These are phyloP conservation scores for Geopyxis carbonaria DNA, from an alignment of 495 filamentous ascomycete species.

Conservation along the genomic window DNA sequence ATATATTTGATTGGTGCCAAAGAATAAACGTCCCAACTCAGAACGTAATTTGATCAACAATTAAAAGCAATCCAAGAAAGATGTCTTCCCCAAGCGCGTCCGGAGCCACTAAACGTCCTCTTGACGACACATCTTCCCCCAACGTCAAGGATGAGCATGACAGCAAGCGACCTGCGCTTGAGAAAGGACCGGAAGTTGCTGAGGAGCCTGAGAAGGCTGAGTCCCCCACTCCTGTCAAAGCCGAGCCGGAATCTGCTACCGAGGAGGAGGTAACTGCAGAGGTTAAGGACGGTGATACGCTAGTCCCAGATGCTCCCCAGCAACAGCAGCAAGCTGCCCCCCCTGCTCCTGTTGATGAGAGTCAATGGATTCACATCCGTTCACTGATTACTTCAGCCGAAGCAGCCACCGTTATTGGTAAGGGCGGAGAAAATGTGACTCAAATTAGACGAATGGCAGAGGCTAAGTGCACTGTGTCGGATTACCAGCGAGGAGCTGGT, in stretches of 20 bases:
- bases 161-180: constrained; percentile 87
- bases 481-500: constrained; percentile 89
- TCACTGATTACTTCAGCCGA: constrained; percentile 92
- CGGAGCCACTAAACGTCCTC: constrained; percentile 68
- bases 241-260: constrained; percentile 26
- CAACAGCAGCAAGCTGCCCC: constrained; percentile 32
- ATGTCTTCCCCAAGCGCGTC: constrained; percentile 38
- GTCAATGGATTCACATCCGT: constrained; percentile 87
- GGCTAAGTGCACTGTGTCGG: constrained; percentile 95
- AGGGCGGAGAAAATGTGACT: constrained; percentile 95
- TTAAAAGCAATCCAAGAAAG: constrained; percentile 17
- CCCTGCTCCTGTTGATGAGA: constrained; percentile 60
- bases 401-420: constrained; percentile 94
- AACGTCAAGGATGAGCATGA: constrained; percentile 84
- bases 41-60: constrained; percentile 22
- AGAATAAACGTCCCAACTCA: constrained; percentile 24
- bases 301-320: constrained; percentile 54
- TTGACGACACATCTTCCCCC: constrained; percentile 91
- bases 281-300: constrained; percentile 43
- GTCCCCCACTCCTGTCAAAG: constrained; percentile 24
- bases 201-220: constrained; percentile 28
- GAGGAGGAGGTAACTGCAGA: constrained; percentile 34
- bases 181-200: constrained; percentile 51
- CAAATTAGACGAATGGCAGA: constrained; percentile 79
- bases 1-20: constrained; percentile 26